Conservation (phyloP, 2,329 filamentous ascomycete species). For the Clathrospora elynae region DNA sequence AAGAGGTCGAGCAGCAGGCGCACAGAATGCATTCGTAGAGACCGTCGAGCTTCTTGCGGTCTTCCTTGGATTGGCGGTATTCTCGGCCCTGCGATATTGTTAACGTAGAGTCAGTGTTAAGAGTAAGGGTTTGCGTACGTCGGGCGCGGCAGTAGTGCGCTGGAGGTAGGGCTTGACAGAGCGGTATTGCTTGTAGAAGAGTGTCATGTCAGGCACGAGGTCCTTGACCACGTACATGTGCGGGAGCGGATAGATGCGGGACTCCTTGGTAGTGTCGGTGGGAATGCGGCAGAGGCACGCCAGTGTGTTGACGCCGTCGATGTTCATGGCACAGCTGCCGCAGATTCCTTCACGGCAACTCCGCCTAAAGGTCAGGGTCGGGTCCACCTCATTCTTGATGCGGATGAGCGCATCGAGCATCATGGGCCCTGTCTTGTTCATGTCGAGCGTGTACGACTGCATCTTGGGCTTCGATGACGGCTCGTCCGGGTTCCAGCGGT, state of each 20-base stretch:
- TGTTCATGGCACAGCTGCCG: slow-evolving; percentile 99
- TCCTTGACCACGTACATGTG: slow-evolving; percentile 99
- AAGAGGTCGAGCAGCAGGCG: slow-evolving; percentile 98
- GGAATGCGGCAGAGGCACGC: slow-evolving; percentile 98
- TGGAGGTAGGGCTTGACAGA: slow-evolving; percentile 99
- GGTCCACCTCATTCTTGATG: slow-evolving; percentile 99
- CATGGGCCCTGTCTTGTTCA: slow-evolving; percentile 99
- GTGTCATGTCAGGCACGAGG: slow-evolving; percentile 93
- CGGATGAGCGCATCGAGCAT: slow-evolving; percentile 94
- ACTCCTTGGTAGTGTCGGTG: slow-evolving; percentile 75
- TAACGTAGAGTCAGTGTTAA: slow-evolving; percentile 12
- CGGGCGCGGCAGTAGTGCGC: slow-evolving; percentile 78
- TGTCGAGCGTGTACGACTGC: slow-evolving; percentile 91
- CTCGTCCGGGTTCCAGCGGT: slow-evolving; percentile 96
- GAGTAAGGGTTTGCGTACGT: slow-evolving; percentile 64
- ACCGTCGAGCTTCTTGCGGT: slow-evolving; percentile 95
- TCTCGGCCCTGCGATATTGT: slow-evolving; percentile 74
- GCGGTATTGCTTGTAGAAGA: slow-evolving; percentile 99
- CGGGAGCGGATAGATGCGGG: slow-evolving; percentile 95
- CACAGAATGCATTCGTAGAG: slow-evolving; percentile 99
- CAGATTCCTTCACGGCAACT: slow-evolving; percentile 98
- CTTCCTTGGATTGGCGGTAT: slow-evolving; percentile 85
- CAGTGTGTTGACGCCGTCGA: slow-evolving; percentile 96
- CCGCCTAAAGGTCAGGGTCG: slow-evolving; percentile 92
- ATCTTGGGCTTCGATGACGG: slow-evolving; percentile 92